A percentile compares a stretch with the other conserved stretches of the same genome.
These are phyloP conservation scores for Boechera retrofracta DNA, from an alignment of 345 rosid genomes.

Conservation along the genomic window DNA sequence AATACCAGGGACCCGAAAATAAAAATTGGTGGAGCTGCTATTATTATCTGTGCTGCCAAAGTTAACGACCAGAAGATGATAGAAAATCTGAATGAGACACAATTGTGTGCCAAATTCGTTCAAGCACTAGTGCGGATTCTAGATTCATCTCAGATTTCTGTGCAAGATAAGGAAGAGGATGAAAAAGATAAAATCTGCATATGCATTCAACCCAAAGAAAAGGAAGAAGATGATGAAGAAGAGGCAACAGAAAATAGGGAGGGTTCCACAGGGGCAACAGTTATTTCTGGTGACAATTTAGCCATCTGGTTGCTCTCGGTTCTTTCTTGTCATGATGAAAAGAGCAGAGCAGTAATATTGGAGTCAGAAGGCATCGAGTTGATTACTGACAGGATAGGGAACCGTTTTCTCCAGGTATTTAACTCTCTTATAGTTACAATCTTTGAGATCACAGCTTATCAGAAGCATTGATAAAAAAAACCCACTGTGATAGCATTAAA, in stretches of 20 bases:
- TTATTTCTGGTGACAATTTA: conserved; percentile 74
- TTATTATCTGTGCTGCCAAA: conserved; percentile 93
- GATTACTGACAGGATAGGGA: conserved; percentile 75
- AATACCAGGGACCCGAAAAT: conserved; percentile 67
- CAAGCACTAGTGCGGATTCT: conserved; percentile 80
- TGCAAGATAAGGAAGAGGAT: conserved; percentile 56
- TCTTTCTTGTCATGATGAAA: conserved; percentile 90
- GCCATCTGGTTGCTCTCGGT: conserved; percentile 92
- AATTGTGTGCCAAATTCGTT: conserved; percentile 64
- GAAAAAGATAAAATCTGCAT: conserved; percentile 66
- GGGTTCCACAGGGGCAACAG: conserved; percentile 52
- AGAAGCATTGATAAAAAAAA: background rate
- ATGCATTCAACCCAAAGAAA: conserved; percentile 56
- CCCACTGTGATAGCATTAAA: conserved; percentile 7
- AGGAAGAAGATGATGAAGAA: conserved; percentile 48
- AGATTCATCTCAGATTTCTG: conserved; percentile 55
- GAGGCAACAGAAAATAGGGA: conserved; percentile 57
- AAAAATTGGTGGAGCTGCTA: conserved; percentile 93
- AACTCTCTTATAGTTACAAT: conserved; percentile 23
- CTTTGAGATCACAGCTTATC: conserved; percentile 12
- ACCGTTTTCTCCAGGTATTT: conserved; percentile 78
- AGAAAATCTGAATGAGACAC: conserved; percentile 86
- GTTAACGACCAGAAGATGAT: conserved; percentile 79
- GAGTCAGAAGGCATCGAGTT: conserved; percentile 93
- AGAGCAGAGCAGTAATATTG: conserved; percentile 77